Evolutionary conservation across 139 green algal species (phyloP).

Genomic region (Auxenochlorella protothecoides): DNA sequence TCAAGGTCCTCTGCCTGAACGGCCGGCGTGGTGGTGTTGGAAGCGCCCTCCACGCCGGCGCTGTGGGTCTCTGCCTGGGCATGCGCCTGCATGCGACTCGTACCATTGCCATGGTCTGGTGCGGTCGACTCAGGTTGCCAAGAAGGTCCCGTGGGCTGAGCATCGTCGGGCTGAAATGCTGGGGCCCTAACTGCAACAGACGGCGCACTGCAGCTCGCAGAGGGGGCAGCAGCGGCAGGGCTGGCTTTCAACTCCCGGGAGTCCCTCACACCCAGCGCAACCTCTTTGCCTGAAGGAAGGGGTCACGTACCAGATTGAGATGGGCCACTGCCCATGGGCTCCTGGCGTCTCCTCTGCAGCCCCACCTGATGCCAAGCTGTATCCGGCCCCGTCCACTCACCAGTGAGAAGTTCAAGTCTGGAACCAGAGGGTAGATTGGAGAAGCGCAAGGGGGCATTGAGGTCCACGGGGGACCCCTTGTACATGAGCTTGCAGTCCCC

Average conservation of each 20-base stretch:
- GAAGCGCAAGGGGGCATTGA: constrained; percentile 25
- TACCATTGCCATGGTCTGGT: too few relatives aligned
- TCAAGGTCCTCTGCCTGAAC: neutral
- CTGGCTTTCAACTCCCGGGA: constrained; percentile 2
- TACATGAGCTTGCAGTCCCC: constrained; percentile 17
- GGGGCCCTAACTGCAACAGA: too few relatives aligned
- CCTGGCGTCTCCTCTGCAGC: neutral
- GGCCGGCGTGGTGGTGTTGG: neutral
- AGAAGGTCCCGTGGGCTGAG: too few relatives aligned
- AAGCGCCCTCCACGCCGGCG: neutral
- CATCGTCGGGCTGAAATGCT: too few relatives aligned
- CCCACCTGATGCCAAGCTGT: neutral
- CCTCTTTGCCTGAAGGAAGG: neutral
- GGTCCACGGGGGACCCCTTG: constrained; percentile 23
- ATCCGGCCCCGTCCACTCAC: neutral
- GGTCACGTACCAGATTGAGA: neutral
- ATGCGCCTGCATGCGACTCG: too few relatives aligned
- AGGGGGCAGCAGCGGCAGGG: too few relatives aligned
- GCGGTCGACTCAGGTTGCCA: too few relatives aligned
- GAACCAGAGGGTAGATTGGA: constrained; percentile 24
- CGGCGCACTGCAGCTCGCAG: too few relatives aligned
- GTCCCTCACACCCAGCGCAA: constrained; percentile 2
- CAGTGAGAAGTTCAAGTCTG: constrained; percentile 34
- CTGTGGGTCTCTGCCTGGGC: neutral
- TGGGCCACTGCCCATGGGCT: neutral